Evolutionary conservation across 768 basidiomycete species (phyloP).

Genomic region (Collybiopsis confluens): DNA sequence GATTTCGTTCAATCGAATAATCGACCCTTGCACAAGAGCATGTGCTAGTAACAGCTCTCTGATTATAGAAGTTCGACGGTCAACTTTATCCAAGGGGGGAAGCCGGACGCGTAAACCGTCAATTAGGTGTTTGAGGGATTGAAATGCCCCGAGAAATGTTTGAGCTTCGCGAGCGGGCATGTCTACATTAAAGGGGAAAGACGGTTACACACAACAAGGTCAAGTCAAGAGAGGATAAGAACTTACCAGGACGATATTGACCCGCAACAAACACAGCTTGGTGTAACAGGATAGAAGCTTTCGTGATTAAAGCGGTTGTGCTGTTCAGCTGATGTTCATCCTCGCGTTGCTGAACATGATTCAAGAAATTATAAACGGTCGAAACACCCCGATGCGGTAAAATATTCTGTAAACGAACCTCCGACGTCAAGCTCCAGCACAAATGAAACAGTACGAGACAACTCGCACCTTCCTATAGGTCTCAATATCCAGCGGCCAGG

Average conservation of each 20-base stretch:
- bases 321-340: conserved; percentile 24
- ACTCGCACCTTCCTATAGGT: conserved; percentile 32
- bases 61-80: conserved; percentile 21
- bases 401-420: conserved; percentile 30
- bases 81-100: conserved; percentile 26
- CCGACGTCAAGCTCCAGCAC: neutral
- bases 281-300: conserved; percentile 58
- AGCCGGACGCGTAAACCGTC: conserved; percentile 34
- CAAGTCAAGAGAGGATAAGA: neutral
- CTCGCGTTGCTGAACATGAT: conserved; percentile 25
- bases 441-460: conserved; percentile 2
- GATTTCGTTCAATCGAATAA: conserved; percentile 47
- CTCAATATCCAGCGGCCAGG: conserved; percentile 45
- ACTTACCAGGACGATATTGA: conserved; percentile 27
- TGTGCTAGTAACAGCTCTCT: conserved; percentile 40
- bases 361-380: conserved; percentile 49
- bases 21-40: conserved; percentile 43
- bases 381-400: conserved; percentile 39
- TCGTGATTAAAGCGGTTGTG: conserved; percentile 40
- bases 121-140: conserved; percentile 42
- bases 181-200: conserved; percentile 23
- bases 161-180: conserved; percentile 36
- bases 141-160: conserved; percentile 39
- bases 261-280: conserved; percentile 50
- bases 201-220: neutral